Base-by-base conservation (phyloP, 208 protist species). In the Acanthamoeba sp. region DNA sequence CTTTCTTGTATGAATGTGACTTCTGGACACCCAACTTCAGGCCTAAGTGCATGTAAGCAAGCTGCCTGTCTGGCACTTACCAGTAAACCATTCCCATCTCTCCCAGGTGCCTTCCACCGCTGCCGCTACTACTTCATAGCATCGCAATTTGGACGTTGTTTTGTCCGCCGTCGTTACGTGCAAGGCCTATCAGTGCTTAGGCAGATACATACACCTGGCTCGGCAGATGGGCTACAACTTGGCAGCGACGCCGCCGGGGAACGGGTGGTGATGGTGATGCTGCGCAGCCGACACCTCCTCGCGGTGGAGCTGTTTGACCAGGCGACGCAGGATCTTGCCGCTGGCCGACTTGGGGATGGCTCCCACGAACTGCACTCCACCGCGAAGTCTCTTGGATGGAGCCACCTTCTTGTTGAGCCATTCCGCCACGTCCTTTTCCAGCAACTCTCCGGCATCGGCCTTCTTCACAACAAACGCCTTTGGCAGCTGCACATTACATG, bases 241-340 rank as follows among this genome's bases (percentile, higher is more conserved):
- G 59, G 59, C 59, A 14, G 59, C n/a, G 12, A 5, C 7, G 29
- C 59, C 27, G 18, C 59, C 59, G 18, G 59, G 59, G 59, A 69
- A 69, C 9, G 59, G 59, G 59, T 69, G 59, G 29, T 80, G 71
- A 45, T 80, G 71, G 36, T 76, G 66, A 20, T 29, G 29, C 14
- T 36, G 27, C 2, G 7, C 36, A 14, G 7, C 36, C 14, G 71
- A 24, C 0, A 36, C 6, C 36, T 48, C 38, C 32, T 38, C 36
- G 38, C 71, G 71, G 38, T 80, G 71, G 22, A 48, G 71, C 71
- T 88, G 48, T 18, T 62, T 52, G 45, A 91, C 38, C 71, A 97
- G 84, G n/a, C 97, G 96, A 29, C 97, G 97, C 52, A 98, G 91
- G 64, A 98, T 93, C 95, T 98, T 98, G 78, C 98, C 98, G 4